These are phyloP conservation scores for Vaccinium myrtillus DNA, from an alignment of 148 eudicot genomes.

Conservation along the genomic window DNA sequence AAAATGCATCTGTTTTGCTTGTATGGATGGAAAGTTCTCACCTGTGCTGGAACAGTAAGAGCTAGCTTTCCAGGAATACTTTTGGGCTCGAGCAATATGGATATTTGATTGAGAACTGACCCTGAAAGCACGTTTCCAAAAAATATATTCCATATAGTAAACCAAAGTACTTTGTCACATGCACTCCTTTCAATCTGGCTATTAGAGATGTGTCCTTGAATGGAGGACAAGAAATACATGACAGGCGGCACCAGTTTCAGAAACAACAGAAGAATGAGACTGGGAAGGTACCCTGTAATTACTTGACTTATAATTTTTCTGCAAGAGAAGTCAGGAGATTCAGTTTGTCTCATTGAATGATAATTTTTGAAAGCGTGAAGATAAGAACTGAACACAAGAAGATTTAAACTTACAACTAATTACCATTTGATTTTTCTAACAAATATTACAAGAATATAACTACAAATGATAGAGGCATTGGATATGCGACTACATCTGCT, in stretches of 20 bases:
- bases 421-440: not conserved
- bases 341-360: constrained; percentile 2
- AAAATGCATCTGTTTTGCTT: not conserved
- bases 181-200: constrained; percentile 77
- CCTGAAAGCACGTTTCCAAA: constrained; percentile 81
- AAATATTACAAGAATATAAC: not conserved
- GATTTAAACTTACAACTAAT: not conserved
- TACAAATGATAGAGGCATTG: not conserved
- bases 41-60: constrained; percentile 76
- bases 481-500: not conserved
- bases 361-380: not conserved
- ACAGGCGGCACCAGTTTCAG: constrained; percentile 65
- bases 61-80: constrained; percentile 59
- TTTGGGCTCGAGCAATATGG: constrained; percentile 54
- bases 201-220: constrained; percentile 66
- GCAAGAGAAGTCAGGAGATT: constrained; percentile 27
- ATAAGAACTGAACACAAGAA: constrained; percentile 7
- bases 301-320: constrained; percentile 51
- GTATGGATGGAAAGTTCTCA: constrained; percentile 21
- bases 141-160: constrained; percentile 72
- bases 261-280: constrained; percentile 61
- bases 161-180: constrained; percentile 71
- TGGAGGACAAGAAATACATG: constrained; percentile 65
- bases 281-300: constrained; percentile 86
- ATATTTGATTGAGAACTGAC: constrained; percentile 50